Evolutionary conservation across 495 filamentous ascomycete genomes (phyloP), one percentile per base, ranked within the genome.

Genomic region (Aspergillus homomorphus): DNA sequence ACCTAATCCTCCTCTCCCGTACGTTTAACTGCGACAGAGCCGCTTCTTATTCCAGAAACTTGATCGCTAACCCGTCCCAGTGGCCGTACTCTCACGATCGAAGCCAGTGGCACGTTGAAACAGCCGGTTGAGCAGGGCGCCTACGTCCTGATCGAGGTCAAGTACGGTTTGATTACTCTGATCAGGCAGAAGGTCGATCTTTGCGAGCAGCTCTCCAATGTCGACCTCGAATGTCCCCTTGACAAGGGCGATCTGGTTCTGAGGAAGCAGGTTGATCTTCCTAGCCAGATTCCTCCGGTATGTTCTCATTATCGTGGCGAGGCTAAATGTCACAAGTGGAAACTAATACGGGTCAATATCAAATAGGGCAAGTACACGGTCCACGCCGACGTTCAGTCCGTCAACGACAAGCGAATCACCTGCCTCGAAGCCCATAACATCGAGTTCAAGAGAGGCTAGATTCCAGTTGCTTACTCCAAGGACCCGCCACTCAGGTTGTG

Each of bases 1-100:
- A 10, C 94, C 94, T 6, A 98, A 99, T 69, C 94, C 94, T 20
- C 94, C 94, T 20, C 58, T 81, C 65, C 73, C 91, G 94, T 98
- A 87, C 55, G 92, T 85, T 21, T 56, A 48, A 9, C 16, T 21
- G 28, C 33, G 33, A 38, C 10, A 38, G 8, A 22, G n/a, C 51
- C 18, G 8, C n/a, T 7, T 45, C 43, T 51, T 42, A 49, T 51
- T 16, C n/a, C 33, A 14, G 2, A 12, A 38, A 10, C 10, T 20
- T 30, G 30, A 15, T 53, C 9, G 51, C 63, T 71, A 28, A 67
- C 57, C 42, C 6, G 42, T 14, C 54, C 64, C 64, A 99, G 94
- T 55, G 95, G 95, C 57, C 43, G 84, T 49, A 80, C 80, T n/a
- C 86, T 99, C 59, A 80, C 74, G 18, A 95, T 99, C 75, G 78